phyloP scores from a whole-genome alignment of 2,329 filamentous ascomycete species.

The Alternaria burnsii region DNA sequence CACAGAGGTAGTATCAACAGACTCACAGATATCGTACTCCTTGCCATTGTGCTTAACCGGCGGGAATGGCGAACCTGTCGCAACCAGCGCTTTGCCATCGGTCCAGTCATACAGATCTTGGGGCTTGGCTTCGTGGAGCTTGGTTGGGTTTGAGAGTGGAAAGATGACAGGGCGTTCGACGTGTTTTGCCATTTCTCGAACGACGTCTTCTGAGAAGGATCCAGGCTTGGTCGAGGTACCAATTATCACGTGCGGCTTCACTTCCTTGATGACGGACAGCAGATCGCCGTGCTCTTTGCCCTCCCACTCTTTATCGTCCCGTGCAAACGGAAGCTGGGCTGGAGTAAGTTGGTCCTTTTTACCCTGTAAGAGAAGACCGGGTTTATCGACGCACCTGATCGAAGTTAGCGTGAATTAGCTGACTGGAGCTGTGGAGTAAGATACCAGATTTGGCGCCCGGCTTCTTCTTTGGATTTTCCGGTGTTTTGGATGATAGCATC shows the following conservation, averaged over 20 bases:
- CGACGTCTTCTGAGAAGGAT: slow-evolving; percentile 77
- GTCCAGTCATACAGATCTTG: slow-evolving; percentile 82
- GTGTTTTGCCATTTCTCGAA: slow-evolving; percentile 78
- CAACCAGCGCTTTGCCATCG: slow-evolving; percentile 76
- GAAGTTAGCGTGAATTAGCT: slow-evolving; percentile 16
- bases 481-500: slow-evolving; percentile 79
- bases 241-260: slow-evolving; percentile 82
- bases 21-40: slow-evolving; percentile 63
- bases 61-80: slow-evolving; percentile 83
- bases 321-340: slow-evolving; percentile 74
- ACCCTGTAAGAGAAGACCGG: slow-evolving; percentile 74
- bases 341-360: slow-evolving; percentile 68
- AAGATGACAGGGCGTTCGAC: slow-evolving; percentile 84
- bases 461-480: slow-evolving; percentile 74
- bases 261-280: slow-evolving; percentile 70
- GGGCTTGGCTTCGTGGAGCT: slow-evolving; percentile 82
- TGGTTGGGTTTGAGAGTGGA: slow-evolving; percentile 85
- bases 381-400: slow-evolving; percentile 79
- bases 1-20: not conserved
- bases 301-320: slow-evolving; percentile 70
- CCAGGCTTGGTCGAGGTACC: slow-evolving; percentile 83
- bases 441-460: slow-evolving; percentile 79
- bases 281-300: slow-evolving; percentile 66
- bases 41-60: slow-evolving; percentile 70
- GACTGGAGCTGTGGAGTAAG: not conserved